These are phyloP conservation scores for Pichia exigua DNA, from an alignment of 805 yeast genomes.

Conservation along the genomic window DNA sequence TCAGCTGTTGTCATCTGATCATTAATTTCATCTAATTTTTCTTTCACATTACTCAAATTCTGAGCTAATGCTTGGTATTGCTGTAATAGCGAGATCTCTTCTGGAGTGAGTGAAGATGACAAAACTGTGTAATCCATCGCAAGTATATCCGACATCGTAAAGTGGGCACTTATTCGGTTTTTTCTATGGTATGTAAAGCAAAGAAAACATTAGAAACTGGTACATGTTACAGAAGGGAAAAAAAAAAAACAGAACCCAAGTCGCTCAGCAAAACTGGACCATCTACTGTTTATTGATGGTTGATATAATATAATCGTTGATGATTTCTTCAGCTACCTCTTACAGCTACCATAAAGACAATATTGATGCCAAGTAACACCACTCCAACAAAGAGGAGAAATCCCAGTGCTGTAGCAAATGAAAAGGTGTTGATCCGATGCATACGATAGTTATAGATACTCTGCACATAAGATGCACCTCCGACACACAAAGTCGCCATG, in stretches of 20 bases:
- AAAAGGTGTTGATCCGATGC: constrained; percentile 33
- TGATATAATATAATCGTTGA: too few relatives aligned
- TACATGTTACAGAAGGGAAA: not conserved
- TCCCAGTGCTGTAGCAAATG: constrained; percentile 19
- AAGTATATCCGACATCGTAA: constrained; percentile 6
- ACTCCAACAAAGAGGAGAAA: constrained; percentile 18
- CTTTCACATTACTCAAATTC: constrained; percentile 23
- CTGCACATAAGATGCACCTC: constrained; percentile 35
- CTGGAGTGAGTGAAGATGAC: constrained; percentile 3
- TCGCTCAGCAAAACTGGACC: not conserved
- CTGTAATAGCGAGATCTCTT: constrained; percentile 30
- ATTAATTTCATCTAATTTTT: constrained; percentile 19
- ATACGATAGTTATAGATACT: constrained; percentile 38
- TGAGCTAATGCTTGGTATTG: constrained; percentile 33
- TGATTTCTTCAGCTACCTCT: not conserved
- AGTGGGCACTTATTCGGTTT: not conserved
- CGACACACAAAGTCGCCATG: constrained; percentile 30
- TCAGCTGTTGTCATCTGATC: not conserved
- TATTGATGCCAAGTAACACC: constrained; percentile 8
- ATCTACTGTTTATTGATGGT: too few relatives aligned
- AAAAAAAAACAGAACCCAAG: not conserved
- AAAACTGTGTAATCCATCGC: constrained; percentile 3
- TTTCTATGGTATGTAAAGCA: not conserved
- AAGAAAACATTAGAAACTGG: not conserved
- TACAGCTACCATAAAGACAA: constrained; percentile 7